Conservation (phyloP, 371 early-diverging fungal genomes). For the Haplosporangium sp. region DNA sequence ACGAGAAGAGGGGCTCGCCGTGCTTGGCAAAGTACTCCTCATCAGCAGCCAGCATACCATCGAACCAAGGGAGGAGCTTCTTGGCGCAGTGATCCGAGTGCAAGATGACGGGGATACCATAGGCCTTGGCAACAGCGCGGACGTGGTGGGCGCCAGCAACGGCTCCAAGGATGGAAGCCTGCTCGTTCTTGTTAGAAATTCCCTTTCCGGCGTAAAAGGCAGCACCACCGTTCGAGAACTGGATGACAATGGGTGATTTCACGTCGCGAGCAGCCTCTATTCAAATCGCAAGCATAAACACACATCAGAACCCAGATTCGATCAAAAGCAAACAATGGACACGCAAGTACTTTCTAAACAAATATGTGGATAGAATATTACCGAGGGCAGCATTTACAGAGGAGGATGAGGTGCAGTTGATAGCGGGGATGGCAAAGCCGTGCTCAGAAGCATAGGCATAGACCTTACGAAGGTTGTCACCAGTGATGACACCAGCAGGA, state of each 20-base stretch:
- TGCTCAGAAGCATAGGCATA: slow-evolving; percentile 85
- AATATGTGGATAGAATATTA: slow-evolving; percentile 13
- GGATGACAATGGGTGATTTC: slow-evolving; percentile 91
- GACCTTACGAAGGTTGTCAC: slow-evolving; percentile 88
- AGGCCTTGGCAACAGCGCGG: slow-evolving; percentile 86
- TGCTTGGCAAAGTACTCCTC: slow-evolving; percentile 90
- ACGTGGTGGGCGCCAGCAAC: slow-evolving; percentile 92
- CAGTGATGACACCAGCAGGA: slow-evolving; percentile 91
- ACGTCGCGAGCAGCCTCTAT: slow-evolving; percentile 89
- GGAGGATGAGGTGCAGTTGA: slow-evolving; percentile 93
- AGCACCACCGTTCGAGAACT: slow-evolving; percentile 92
- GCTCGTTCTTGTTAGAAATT: slow-evolving; percentile 85
- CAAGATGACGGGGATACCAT: slow-evolving; percentile 88
- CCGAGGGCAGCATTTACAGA: slow-evolving; percentile 88
- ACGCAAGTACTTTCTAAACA: not conserved
- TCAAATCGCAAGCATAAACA: not conserved
- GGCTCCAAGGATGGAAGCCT: slow-evolving; percentile 88
- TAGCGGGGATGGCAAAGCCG: slow-evolving; percentile 91
- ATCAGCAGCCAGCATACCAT: slow-evolving; percentile 92
- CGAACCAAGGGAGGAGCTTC: slow-evolving; percentile 95
- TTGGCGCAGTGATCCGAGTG: slow-evolving; percentile 96
- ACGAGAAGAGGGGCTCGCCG: slow-evolving; percentile 93
- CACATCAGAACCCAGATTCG: too few relatives aligned
- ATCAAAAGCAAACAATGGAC: too few relatives aligned
- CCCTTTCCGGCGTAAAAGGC: slow-evolving; percentile 93